Percentiles rank a stretch among this genome's conserved stretches.
Conservation (phyloP, 2,329 filamentous ascomycete genomes). For the Pseudohalonectria lignicola region DNA sequence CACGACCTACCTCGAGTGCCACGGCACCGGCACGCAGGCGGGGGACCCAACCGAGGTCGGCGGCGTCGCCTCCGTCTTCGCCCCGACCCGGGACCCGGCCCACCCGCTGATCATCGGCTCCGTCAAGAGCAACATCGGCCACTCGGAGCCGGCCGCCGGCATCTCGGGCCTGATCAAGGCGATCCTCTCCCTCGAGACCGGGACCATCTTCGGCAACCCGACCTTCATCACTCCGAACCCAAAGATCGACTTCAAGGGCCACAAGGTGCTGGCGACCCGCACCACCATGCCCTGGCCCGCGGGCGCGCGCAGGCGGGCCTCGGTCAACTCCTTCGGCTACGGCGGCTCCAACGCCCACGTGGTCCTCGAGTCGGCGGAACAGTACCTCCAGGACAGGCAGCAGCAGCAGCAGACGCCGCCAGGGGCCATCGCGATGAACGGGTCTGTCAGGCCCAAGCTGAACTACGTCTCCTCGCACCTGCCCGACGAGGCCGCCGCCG, state of each 20-base stretch:
- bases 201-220: constrained; percentile 21
- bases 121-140: constrained; percentile 30
- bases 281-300: constrained; percentile 14
- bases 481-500: no score
- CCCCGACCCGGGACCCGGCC: constrained; percentile 3
- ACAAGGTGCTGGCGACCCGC: constrained; percentile 14
- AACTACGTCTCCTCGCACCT: no score
- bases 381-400: no score
- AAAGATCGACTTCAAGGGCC: constrained; percentile 13
- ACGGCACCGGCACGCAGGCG: constrained; percentile 23
- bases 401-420: neutral
- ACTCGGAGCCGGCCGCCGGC: constrained; percentile 34
- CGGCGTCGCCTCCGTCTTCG: constrained; percentile 1
- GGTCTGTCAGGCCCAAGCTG: no score
- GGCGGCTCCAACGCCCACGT: constrained; percentile 27
- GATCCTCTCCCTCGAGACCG: constrained; percentile 25
- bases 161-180: constrained; percentile 31
- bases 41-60: constrained; percentile 12
- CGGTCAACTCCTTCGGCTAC: constrained; percentile 26
- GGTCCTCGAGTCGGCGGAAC: constrained; percentile 6
- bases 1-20: constrained; percentile 25
- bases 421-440: neutral
- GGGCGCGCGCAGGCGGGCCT: constrained; percentile 13
- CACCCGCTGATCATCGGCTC: constrained; percentile 15
- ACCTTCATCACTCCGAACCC: constrained; percentile 19